These are phyloP conservation scores for Aureobasidium subglaciale DNA, from an alignment of 2,329 filamentous ascomycete genomes.

Conservation along the genomic window DNA sequence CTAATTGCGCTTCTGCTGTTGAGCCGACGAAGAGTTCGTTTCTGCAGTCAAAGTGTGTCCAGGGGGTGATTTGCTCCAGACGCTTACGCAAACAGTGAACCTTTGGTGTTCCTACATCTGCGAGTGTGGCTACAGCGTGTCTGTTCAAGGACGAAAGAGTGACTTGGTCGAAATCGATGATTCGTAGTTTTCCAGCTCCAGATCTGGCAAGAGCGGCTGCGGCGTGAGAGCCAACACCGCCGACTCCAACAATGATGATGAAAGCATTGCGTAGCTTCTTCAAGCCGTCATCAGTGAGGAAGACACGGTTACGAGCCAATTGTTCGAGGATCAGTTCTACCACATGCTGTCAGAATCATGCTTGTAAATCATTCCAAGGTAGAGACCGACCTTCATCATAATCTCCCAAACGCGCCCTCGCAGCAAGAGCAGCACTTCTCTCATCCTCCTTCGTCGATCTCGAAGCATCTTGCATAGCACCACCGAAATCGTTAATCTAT, in stretches of 20 bases:
- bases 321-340: slow-evolving; percentile 89
- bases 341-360: background rate
- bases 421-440: slow-evolving; percentile 50
- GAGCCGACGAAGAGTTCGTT: slow-evolving; percentile 73
- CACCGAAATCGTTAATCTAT: slow-evolving; percentile 57
- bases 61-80: slow-evolving; percentile 80
- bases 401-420: slow-evolving; percentile 54
- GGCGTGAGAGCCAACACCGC: slow-evolving; percentile 91
- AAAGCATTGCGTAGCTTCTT: slow-evolving; percentile 72
- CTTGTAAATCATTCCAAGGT: background rate
- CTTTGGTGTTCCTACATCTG: slow-evolving; percentile 89
- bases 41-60: slow-evolving; percentile 80
- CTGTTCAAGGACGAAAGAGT: slow-evolving; percentile 88
- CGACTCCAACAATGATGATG: slow-evolving; percentile 84
- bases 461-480: slow-evolving; percentile 37
- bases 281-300: slow-evolving; percentile 76
- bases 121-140: slow-evolving; percentile 90
- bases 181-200: slow-evolving; percentile 76
- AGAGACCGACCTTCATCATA: slow-evolving; percentile 51
- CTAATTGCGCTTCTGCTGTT: slow-evolving; percentile 61
- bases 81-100: slow-evolving; percentile 75
- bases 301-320: slow-evolving; percentile 84
- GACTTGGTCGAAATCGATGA: slow-evolving; percentile 97
- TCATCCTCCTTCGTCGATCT: slow-evolving; percentile 47
- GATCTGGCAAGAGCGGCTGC: slow-evolving; percentile 79